A percentile compares a stretch with the other conserved stretches of the same genome.
These are phyloP conservation scores for Debaryomyces coudertii DNA, from an alignment of 1,139 yeast species.

Conservation along the genomic window DNA sequence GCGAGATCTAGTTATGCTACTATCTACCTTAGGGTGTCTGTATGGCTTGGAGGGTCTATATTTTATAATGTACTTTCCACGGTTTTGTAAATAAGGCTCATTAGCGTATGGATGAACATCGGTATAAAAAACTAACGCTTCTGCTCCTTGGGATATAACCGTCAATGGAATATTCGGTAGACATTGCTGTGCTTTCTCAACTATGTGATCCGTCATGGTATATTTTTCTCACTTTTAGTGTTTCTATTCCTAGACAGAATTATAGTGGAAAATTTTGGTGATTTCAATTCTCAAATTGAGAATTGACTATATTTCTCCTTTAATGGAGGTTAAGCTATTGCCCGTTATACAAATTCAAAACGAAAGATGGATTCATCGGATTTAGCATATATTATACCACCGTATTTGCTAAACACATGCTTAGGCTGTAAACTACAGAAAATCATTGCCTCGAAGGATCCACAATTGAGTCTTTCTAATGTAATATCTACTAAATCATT, in stretches of 20 bases:
- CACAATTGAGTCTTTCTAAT: conserved; percentile 32
- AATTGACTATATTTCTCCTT: conserved; percentile 8
- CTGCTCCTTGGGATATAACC: conserved; percentile 91
- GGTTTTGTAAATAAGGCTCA: conserved; percentile 25
- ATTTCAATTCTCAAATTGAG: conserved; percentile 7
- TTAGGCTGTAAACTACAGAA: conserved; percentile 38
- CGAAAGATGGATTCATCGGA: conserved; percentile 14
- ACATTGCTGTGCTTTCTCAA: conserved; percentile 43
- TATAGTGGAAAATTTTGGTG: conserved; percentile 5
- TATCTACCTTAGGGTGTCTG: conserved; percentile 83
- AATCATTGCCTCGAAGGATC: conserved; percentile 26
- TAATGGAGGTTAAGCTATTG: background rate
- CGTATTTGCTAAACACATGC: conserved; percentile 45
- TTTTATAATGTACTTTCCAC: conserved; percentile 62
- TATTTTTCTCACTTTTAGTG: background rate
- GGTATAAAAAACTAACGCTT: conserved; percentile 78
- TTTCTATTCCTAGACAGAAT: background rate
- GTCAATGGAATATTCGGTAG: conserved; percentile 52
- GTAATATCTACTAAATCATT: conserved; percentile 32
- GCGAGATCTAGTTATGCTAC: conserved; percentile 72
- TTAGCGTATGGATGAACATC: conserved; percentile 68
- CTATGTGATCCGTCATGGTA: conserved; percentile 47
- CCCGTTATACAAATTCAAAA: background rate
- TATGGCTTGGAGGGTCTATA: conserved; percentile 88
- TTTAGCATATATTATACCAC: conserved; percentile 44